Base-by-base conservation (phyloP, 1,284 basidiomycete genomes). In the Ustilago vetiveriae region DNA sequence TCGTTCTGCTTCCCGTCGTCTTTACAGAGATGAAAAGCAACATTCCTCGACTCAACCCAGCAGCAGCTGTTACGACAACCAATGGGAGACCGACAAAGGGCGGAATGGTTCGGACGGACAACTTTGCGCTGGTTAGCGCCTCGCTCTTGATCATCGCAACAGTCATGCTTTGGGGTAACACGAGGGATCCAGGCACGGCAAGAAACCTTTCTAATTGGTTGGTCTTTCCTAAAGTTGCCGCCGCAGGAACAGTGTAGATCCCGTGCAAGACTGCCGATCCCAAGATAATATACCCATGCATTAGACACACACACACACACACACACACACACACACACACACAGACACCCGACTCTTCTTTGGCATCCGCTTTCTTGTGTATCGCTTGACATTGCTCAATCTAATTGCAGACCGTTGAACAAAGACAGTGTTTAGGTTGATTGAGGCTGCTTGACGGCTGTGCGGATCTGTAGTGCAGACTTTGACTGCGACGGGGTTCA, bases 1-100 rank as follows among this genome's bases (percentile, higher is more conserved):
- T 77, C 26, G 80, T 82, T 3, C 54, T 82, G 35, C 36, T 82
- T 11, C 80, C 80, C 3, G 78, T 82, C n/a, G 73, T 81, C 14
- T 74, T 69, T 27, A 78, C 80, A 8, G 80, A 82, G 60, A 43
- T 80, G 44, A 64, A 64, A 43, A 24, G 57, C n/a, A 81, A 81
- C 43, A 38, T 71, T 6, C 68, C 68, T 0, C 23, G 46, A 8
- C 46, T 71, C 24, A 46, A 29, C 24, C 44, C 59, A 3, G 27
- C 22, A 1, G n/a, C 41, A 2, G 11, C 39, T 19, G 21, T 33
- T 14, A 26, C 43, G n/a, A 4, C 16, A 9, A 45, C n/a, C 11
- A 36, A 30, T 19, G 36, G 30, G 3, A 51, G 46, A 13, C 29
- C 46, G 1, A 39, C 46, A 8, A 49, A 52, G 16, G 39, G 32